phyloP scores from a whole-genome alignment of 1,284 basidiomycete species.

The Abortiporus biennis region DNA sequence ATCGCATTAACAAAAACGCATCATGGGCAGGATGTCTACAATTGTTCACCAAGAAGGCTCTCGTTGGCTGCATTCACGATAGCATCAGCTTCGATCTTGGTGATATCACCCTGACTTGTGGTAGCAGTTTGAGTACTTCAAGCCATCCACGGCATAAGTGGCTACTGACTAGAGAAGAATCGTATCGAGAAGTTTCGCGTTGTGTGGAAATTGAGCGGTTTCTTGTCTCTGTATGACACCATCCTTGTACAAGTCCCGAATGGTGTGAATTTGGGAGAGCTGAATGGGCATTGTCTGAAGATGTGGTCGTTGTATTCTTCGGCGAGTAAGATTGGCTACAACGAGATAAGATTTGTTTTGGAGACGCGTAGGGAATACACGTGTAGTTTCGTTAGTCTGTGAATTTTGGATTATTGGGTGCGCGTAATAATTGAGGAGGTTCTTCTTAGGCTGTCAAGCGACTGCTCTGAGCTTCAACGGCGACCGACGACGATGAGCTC shows the following conservation, averaged over 20 bases:
- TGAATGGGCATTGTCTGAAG: conserved; percentile 34
- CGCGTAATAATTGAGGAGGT: too few species aligned
- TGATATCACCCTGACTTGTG: conserved; percentile 73
- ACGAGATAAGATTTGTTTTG: too few species aligned
- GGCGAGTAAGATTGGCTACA: too few species aligned
- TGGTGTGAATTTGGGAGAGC: conserved; percentile 42
- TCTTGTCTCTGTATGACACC: conserved; percentile 24
- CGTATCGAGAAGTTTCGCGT: conserved; percentile 37
- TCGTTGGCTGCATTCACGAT: conserved; percentile 89
- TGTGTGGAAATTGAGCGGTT: conserved; percentile 28
- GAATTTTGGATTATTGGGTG: too few species aligned
- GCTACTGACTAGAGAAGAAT: conserved; percentile 53
- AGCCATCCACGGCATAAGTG: neutral
- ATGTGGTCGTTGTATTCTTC: too few species aligned
- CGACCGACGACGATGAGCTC: too few species aligned
- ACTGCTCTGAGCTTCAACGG: too few species aligned
- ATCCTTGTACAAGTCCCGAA: conserved; percentile 42
- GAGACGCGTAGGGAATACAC: neutral
- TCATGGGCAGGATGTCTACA: neutral
- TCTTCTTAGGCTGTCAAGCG: too few species aligned
- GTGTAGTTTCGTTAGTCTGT: neutral
- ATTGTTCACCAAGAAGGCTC: conserved; percentile 58
- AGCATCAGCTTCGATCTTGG: conserved; percentile 62
- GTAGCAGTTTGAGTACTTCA: conserved; percentile 6
- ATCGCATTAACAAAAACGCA: too few species aligned